These are phyloP conservation scores for Fusarium domesticum DNA, from an alignment of 2,329 filamentous ascomycete genomes.

Conservation along the genomic window DNA sequence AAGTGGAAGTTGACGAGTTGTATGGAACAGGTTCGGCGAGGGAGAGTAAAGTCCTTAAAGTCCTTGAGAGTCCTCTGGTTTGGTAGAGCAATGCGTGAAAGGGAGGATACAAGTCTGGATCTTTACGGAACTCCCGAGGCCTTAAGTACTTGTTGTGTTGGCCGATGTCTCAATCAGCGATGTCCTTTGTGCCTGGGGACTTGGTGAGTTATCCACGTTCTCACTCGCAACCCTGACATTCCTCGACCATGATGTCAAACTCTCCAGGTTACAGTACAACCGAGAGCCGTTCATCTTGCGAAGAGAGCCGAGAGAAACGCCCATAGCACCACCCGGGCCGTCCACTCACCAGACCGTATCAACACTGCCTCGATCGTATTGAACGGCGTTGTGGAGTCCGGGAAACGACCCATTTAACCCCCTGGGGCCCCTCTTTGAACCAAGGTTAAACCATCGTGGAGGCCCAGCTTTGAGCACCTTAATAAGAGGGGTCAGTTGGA, in stretches of 20 bases:
- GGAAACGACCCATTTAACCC: too few relatives aligned
- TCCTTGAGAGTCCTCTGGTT: neutral
- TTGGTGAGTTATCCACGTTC: neutral
- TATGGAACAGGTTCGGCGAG: too few relatives aligned
- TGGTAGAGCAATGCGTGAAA: conserved; percentile 1
- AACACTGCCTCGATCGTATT: conserved; percentile 24
- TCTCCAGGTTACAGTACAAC: too few relatives aligned
- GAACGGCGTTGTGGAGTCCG: conserved; percentile 16
- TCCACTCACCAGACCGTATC: conserved; percentile 12
- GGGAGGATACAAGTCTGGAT: conserved; percentile 2
- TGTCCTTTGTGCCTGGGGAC: neutral
- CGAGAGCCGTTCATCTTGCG: too few relatives aligned
- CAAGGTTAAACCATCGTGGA: conserved; percentile 6
- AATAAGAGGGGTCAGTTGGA: conserved; percentile 11
- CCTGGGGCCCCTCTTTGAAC: too few relatives aligned
- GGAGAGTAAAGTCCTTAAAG: too few relatives aligned
- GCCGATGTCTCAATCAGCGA: too few relatives aligned
- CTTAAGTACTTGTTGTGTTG: conserved; percentile 18
- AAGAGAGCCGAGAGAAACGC: too few relatives aligned
- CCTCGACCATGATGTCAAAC: too few relatives aligned
- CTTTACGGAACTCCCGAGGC: conserved; percentile 6
- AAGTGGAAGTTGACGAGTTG: too few relatives aligned
- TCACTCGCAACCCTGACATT: conserved; percentile 6
- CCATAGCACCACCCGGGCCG: too few relatives aligned
- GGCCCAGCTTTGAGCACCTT: conserved; percentile 13